Percentiles rank a stretch among this genome's conserved stretches.
Conservation (phyloP, 2,329 filamentous ascomycete species). For the Fusarium longipes region DNA sequence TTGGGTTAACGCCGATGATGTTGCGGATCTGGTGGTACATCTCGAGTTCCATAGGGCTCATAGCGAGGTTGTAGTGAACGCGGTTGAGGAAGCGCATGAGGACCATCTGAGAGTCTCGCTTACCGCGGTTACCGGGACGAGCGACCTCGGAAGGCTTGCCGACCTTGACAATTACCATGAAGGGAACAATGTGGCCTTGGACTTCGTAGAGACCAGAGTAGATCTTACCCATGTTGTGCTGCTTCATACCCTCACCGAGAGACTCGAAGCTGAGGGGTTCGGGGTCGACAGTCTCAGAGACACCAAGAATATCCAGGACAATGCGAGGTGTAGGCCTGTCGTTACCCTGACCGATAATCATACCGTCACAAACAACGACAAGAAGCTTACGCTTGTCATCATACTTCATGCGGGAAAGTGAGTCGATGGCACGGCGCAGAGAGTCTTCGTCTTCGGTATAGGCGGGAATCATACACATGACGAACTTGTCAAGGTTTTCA, state of each 20-base stretch:
- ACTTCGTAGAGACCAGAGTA: slow-evolving; percentile 99
- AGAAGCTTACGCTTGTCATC: slow-evolving; percentile 98
- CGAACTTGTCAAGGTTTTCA: slow-evolving; percentile 97
- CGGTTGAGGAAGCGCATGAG: slow-evolving; percentile 99
- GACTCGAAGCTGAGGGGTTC: slow-evolving; percentile 97
- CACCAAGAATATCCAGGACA: slow-evolving; percentile 95
- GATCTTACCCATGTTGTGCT: slow-evolving; percentile 99
- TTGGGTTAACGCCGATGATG: slow-evolving; percentile 98
- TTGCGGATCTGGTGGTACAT: slow-evolving; percentile 99
- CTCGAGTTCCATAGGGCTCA: slow-evolving; percentile 96
- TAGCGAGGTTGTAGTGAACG: slow-evolving; percentile 95
- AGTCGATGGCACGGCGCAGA: slow-evolving; percentile 95
- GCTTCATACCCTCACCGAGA: slow-evolving; percentile 93
- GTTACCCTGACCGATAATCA: slow-evolving; percentile 99
- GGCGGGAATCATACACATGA: slow-evolving; percentile 96
- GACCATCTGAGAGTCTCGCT: slow-evolving; percentile 98
- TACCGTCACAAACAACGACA: slow-evolving; percentile 93
- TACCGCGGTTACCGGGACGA: slow-evolving; percentile 95
- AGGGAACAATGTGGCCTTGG: slow-evolving; percentile 97
- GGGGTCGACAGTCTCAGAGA: slow-evolving; percentile 92
- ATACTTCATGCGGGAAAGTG: slow-evolving; percentile 92
- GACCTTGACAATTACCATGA: slow-evolving; percentile 95
- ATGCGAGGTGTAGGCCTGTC: slow-evolving; percentile 95
- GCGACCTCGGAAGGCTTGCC: slow-evolving; percentile 97
- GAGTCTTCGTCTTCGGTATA: slow-evolving; percentile 99